Base-by-base conservation (phyloP, 148 eudicot genomes). In the Camellia japonica region DNA sequence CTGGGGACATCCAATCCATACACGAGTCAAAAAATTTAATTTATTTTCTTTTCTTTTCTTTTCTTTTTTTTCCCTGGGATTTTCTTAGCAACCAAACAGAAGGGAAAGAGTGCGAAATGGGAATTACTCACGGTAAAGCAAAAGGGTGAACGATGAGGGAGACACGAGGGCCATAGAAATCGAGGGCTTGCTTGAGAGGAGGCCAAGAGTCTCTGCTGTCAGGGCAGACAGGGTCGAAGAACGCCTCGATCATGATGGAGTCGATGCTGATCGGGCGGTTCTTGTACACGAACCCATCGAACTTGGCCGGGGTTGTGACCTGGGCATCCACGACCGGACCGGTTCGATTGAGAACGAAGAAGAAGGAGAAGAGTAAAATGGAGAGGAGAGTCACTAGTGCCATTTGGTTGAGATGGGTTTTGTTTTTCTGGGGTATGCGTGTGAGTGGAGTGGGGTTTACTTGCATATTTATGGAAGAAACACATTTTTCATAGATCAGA, bases 141-240 rank as follows among this genome's bases (percentile, higher is more conserved):
- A 95, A 95, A 23, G 98, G 78, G 74, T 95, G 98, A 60, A 90
- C 79, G 20, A 87, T 54, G 41, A 95, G 91, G 56, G 93, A 85
- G 4, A 93, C 82, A 9, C 80, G 80, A 60, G 89, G 74, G 66
- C 84, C 92, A 80, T 93, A 93, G 55, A 80, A 68, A 0, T 80
- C 54, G n/a, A 95, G 84, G 12, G 87, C 89, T 82, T 78, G 85
- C 74, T 93, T 93, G 6, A 93, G 93, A 74, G 92, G 96, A 58
- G 92, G 90, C 98, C 98, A 95, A 19, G 97, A 75, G 73, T 95
- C 97, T 2, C 96, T 84, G 74, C 89, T 86, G 68, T 95, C 97
- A 3, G 98, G 98, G 87, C 98, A 95, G 66, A 95, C 94, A 6
- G 98, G 97, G 80, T 95, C 98, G 38, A 91, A 86, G 82, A 95